Evolutionary conservation across 805 yeast genomes (phyloP).

Genomic region (Barnettozyma wickerhamii): DNA sequence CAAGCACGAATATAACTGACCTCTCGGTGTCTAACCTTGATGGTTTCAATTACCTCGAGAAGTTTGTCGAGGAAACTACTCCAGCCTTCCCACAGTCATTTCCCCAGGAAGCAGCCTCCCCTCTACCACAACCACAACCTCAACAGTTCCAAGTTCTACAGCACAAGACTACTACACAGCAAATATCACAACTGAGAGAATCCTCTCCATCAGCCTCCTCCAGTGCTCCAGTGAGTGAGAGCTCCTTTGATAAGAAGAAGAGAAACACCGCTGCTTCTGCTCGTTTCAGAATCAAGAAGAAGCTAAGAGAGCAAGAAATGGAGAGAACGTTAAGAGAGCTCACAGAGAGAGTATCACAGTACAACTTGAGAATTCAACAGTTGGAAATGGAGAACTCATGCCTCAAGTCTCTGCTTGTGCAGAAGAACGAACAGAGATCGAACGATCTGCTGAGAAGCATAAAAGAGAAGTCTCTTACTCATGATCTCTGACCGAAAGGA

Average conservation of each 20-base stretch:
- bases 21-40: neutral
- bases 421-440: conserved; percentile 42
- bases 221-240: neutral
- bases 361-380: conserved; percentile 44
- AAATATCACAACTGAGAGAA: no score
- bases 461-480: conserved; percentile 25
- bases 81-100: neutral
- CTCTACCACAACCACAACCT: neutral
- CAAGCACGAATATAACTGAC: neutral
- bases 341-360: conserved; percentile 39
- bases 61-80: conserved; percentile 2
- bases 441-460: conserved; percentile 34
- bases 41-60: conserved; percentile 2
- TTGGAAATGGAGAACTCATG: conserved; percentile 61
- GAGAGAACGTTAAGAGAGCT: conserved; percentile 41
- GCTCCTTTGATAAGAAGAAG: conserved; percentile 38
- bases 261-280: conserved; percentile 66
- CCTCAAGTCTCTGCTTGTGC: conserved; percentile 48
- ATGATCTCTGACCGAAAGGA: neutral
- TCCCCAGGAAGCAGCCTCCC: neutral
- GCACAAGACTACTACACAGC: neutral
- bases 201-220: neutral
- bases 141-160: neutral
- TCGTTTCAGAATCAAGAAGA: conserved; percentile 58
- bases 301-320: conserved; percentile 55